Conservation (phyloP, 805 yeast genomes). For the Metschnikowia cubensis region DNA sequence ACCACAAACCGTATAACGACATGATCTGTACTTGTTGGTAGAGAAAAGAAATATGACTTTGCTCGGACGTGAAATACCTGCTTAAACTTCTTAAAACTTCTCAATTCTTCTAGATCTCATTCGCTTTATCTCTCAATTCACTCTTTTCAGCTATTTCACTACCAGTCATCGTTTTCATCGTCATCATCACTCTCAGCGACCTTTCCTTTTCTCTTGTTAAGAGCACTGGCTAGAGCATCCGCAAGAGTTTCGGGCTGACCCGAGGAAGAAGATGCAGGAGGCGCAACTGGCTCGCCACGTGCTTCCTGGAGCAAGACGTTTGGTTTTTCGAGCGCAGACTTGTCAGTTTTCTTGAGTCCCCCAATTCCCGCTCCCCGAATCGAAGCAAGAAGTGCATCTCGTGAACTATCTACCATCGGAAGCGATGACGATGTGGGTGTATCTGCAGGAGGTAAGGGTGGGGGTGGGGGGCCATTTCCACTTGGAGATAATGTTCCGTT, state of each 20-base stretch:
- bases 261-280: conserved; percentile 30
- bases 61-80: no score
- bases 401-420: conserved; percentile 41
- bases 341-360: conserved; percentile 71
- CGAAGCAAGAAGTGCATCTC: conserved; percentile 84
- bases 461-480: conserved; percentile 23
- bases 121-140: neutral
- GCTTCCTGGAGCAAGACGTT: conserved; percentile 69
- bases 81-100: no score
- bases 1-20: no score
- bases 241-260: conserved; percentile 68
- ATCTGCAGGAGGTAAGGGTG: conserved; percentile 19
- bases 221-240: conserved; percentile 84
- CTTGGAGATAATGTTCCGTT: conserved; percentile 5
- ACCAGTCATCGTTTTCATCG: conserved; percentile 62
- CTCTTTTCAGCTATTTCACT: neutral
- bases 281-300: conserved; percentile 51
- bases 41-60: no score
- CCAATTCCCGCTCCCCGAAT: conserved; percentile 79
- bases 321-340: conserved; percentile 77
- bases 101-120: no score
- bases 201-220: conserved; percentile 75
- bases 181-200: conserved; percentile 81
- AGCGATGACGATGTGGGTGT: conserved; percentile 23
- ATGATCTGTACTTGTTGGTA: no score